A percentile compares a stretch with the other conserved stretches of the same genome.
phyloP scores from a whole-genome alignment of 2,329 filamentous ascomycete species.

The Aaosphaeria arxii region DNA sequence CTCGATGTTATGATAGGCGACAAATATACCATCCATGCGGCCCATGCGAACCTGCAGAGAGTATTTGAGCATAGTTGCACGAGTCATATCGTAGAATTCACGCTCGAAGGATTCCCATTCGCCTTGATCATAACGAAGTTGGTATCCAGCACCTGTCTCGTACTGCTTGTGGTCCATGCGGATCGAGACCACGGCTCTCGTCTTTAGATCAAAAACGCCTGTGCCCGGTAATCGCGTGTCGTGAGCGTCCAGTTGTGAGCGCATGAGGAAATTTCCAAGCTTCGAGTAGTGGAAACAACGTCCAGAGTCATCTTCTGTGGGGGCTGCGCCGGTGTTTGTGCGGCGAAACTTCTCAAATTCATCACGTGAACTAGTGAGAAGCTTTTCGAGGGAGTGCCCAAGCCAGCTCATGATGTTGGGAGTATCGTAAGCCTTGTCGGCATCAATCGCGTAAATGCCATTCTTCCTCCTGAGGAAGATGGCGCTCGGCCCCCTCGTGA shows the following conservation, averaged over 20 bases:
- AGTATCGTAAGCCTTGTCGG: conserved; percentile 85
- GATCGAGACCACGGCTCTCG: conserved; percentile 83
- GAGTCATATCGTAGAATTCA: conserved; percentile 96
- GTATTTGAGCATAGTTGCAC: conserved; percentile 93
- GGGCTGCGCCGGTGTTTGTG: conserved; percentile 58
- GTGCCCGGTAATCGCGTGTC: conserved; percentile 83
- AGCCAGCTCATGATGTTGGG: conserved; percentile 87
- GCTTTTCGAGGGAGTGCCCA: conserved; percentile 94
- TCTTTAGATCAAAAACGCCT: conserved; percentile 96
- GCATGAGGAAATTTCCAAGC: conserved; percentile 84
- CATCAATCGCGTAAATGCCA: conserved; percentile 89
- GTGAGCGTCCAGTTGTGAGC: conserved; percentile 89
- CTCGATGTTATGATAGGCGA: conserved; percentile 91
- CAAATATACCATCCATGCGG: conserved; percentile 97
- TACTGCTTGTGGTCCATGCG: conserved; percentile 78
- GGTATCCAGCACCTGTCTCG: conserved; percentile 77
- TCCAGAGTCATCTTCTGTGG: conserved; percentile 59
- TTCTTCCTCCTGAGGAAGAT: conserved; percentile 80
- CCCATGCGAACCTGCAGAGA: conserved; percentile 95
- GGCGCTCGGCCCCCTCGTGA: conserved; percentile 68
- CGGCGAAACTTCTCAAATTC: conserved; percentile 80
- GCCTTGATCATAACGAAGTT: conserved; percentile 74
- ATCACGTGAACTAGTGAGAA: conserved; percentile 77
- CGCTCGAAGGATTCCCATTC: conserved; percentile 89
- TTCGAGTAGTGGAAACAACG: conserved; percentile 79